phyloP scores from a whole-genome alignment of 805 yeast species.

The Wickerhamomyces bovis region DNA sequence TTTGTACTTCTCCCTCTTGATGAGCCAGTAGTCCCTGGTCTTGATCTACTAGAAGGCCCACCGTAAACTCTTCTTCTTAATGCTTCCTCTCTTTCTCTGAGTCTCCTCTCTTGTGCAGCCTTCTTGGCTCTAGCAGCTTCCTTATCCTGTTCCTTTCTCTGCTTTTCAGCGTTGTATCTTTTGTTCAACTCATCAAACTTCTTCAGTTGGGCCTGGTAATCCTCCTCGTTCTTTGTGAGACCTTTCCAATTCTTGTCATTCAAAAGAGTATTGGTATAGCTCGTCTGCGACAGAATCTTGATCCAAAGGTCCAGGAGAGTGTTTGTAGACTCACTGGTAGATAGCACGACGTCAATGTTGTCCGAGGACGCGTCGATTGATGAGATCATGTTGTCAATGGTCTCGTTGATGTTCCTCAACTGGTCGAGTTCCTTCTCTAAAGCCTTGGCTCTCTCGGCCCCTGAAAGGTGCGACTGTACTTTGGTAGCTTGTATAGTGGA shows the following conservation, averaged over 20 bases:
- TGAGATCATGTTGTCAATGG: conserved; percentile 17
- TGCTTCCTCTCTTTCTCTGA: conserved; percentile 23
- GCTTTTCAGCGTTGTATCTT: conserved; percentile 19
- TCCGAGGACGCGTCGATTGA: conserved; percentile 16
- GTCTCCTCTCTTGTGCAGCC: conserved; percentile 14
- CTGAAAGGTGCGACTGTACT: conserved; percentile 12
- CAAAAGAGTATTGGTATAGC: conserved; percentile 44
- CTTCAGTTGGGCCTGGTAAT: conserved; percentile 19
- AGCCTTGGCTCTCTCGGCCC: conserved; percentile 15
- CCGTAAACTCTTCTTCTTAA: conserved; percentile 26
- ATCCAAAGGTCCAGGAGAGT: conserved; percentile 54
- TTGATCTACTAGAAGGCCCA: not conserved
- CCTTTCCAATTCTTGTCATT: conserved; percentile 38
- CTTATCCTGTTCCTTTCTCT: conserved; percentile 22
- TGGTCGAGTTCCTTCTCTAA: conserved; percentile 21
- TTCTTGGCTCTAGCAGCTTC: conserved; percentile 14
- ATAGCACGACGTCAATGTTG: conserved; percentile 12
- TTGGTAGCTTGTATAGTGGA: conserved; percentile 9
- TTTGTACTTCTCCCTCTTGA: not conserved
- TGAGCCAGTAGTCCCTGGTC: not conserved
- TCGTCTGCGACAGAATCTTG: conserved; percentile 55
- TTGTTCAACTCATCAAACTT: conserved; percentile 25
- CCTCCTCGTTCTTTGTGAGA: conserved; percentile 18
- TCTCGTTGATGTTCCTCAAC: conserved; percentile 13
- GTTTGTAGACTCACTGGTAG: conserved; percentile 42